Percentiles rank a stretch among this genome's conserved stretches.
Evolutionary conservation across 345 rosid species (phyloP).

Genomic region (Arabis hirsuta): DNA sequence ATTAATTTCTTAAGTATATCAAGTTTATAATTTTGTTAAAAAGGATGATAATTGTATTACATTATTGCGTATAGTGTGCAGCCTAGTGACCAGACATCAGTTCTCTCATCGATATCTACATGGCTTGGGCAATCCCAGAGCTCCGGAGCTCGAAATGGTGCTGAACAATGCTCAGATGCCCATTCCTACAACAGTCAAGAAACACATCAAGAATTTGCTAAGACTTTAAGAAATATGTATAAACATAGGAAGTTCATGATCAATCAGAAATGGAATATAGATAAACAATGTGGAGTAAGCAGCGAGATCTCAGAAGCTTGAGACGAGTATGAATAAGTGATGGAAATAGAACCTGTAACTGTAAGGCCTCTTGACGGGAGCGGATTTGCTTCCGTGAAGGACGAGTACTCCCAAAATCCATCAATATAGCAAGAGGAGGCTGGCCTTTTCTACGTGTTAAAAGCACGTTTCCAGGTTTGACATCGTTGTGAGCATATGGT

Average conservation of each 20-base stretch:
- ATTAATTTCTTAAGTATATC: not conserved
- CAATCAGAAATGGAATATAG: not conserved
- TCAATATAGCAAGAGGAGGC: conserved; percentile 83
- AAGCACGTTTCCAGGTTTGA: conserved; percentile 93
- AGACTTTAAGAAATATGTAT: not conserved
- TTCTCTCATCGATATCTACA: conserved; percentile 93
- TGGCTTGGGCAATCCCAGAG: conserved; percentile 99
- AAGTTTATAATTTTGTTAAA: not conserved
- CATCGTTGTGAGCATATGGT: conserved; percentile 98
- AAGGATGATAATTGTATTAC: conserved; percentile 50
- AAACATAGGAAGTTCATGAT: conserved; percentile 9
- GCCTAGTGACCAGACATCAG: conserved; percentile 98
- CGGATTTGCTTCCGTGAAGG: conserved; percentile 87
- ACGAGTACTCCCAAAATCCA: conserved; percentile 97
- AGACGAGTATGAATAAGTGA: conserved; percentile 7
- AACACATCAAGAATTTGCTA: not conserved
- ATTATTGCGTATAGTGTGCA: conserved; percentile 97
- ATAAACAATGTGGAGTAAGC: not conserved
- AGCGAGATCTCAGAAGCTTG: conserved; percentile 10
- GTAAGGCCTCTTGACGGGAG: conserved; percentile 91
- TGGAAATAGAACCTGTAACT: conserved; percentile 70
- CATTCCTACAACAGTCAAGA: conserved; percentile 64
- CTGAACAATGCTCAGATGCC: conserved; percentile 97
- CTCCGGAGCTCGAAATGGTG: conserved; percentile 98
- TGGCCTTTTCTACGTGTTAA: conserved; percentile 71